Evolutionary conservation across 2,329 filamentous ascomycete species (phyloP), one percentile per base, ranked within the genome.

Genomic region (Talaromyces atroroseus): DNA sequence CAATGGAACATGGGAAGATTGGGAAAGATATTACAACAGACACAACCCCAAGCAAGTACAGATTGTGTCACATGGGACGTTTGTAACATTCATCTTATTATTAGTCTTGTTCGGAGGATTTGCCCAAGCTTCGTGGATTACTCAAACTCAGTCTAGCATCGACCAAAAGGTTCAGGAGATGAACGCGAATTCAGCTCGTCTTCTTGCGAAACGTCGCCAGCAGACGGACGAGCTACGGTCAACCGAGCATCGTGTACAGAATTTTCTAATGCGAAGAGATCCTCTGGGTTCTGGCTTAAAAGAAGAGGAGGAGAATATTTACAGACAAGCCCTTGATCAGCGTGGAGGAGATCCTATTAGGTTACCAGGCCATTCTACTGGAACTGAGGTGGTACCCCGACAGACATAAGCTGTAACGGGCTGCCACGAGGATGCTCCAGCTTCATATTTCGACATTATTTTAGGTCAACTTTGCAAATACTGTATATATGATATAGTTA

Each of bases 1-100:
- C 63, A 97, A 97, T 70, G 94, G 90, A 0, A 97, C 94, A 0
- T 99, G 94, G 94, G 94, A 99, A 70, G 94, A 99, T 70, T 96
- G 92, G 92, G 90, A 96, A 75, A 80, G 80, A 46, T 95, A 88
- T 86, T 82, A 89, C 64, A 78, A 83, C 71, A 78, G 70, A 71
- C 77, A 66, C 71, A 78, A 63, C 66, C 65, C 59, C 65, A 71
- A 66, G 54, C 61, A 74, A 62, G 66, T 65, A 62, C 69, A 68
- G 51, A 85, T 52, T 88, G 85, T 92, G 74, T 89, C 87, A 58
- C 95, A 96, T 66, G 83, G 85, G 44, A 80, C 85, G 12, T 97
- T 97, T 67, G 82, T 87, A 7, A 77, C 82, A 5, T 72, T 95
- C n/a, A 75, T 97, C 6, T 74, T 90, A 29, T 72, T 86, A 3